These are phyloP conservation scores for Articulospora tetracladia DNA, from an alignment of 495 filamentous ascomycete genomes.

Conservation along the genomic window DNA sequence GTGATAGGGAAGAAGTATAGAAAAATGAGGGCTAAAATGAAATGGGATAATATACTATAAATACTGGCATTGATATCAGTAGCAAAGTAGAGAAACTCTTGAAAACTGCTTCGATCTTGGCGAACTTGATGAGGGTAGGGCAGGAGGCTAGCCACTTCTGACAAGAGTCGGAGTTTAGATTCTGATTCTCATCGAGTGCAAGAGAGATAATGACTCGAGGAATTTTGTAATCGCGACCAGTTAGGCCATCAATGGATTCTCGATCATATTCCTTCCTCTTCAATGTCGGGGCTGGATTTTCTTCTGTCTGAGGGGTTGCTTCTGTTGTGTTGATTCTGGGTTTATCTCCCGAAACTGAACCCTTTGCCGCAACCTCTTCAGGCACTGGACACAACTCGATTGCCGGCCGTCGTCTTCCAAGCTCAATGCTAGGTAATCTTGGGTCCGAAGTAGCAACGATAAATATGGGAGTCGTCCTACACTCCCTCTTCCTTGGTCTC, in stretches of 20 bases:
- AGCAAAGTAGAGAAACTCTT: conserved; percentile 5
- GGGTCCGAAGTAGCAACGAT: conserved; percentile 1
- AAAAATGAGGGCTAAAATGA: background rate
- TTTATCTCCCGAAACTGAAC: background rate
- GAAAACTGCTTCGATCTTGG: conserved; percentile 1
- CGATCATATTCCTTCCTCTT: background rate
- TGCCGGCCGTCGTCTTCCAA: background rate
- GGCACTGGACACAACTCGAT: background rate
- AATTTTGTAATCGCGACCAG: background rate
- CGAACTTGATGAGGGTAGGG: conserved; percentile 2
- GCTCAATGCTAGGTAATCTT: background rate
- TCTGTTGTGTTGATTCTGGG: background rate
- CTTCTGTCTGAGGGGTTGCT: too few species aligned
- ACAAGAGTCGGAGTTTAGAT: background rate
- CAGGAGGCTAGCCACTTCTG: conserved; percentile 5
- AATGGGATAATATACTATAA: background rate
- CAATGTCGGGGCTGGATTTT: background rate
- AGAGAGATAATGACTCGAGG: conserved; percentile 3
- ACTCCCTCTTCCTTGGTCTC: background rate
- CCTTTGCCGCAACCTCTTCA: background rate
- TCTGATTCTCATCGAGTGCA: conserved; percentile 1
- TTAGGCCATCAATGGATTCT: background rate
- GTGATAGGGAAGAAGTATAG: background rate
- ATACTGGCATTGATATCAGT: conserved; percentile 1
- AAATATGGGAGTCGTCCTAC: background rate